These are phyloP conservation scores for Thymus mandschuricus DNA, from an alignment of 257 asterid genomes.

Conservation along the genomic window DNA sequence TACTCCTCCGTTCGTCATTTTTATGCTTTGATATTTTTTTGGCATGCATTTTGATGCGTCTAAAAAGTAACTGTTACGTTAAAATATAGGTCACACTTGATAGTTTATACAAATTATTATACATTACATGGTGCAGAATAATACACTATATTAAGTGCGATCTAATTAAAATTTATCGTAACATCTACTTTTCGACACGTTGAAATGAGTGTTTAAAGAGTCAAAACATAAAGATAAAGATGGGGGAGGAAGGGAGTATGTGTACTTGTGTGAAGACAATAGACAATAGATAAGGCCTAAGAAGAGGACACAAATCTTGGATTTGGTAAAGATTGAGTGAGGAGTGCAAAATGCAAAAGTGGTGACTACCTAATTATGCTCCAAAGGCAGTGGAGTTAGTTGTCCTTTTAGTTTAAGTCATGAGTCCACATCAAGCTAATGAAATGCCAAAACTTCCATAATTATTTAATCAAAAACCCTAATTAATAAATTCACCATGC, in stretches of 20 bases:
- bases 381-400: constrained; percentile 52
- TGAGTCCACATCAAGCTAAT: constrained; percentile 38
- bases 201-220: too few species aligned
- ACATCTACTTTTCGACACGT: too few species aligned
- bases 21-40: too few species aligned
- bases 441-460: constrained; percentile 31
- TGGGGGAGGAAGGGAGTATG: too few species aligned
- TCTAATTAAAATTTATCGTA: too few species aligned
- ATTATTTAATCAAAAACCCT: not conserved
- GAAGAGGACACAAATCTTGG: constrained; percentile 29
- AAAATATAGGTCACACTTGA: too few species aligned
- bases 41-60: too few species aligned
- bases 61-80: too few species aligned
- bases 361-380: constrained; percentile 39
- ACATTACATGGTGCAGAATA: not conserved
- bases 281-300: not conserved
- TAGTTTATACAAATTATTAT: too few species aligned
- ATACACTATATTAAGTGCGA: too few species aligned
- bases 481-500: not conserved
- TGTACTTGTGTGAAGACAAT: not conserved
- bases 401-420: constrained; percentile 29
- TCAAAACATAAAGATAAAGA: too few species aligned
- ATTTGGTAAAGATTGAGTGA: constrained; percentile 35
- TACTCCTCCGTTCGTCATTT: too few species aligned
- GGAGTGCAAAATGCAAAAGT: constrained; percentile 29